Base-by-base conservation (phyloP, 75 land plant species). In the Picea sitchensis region DNA sequence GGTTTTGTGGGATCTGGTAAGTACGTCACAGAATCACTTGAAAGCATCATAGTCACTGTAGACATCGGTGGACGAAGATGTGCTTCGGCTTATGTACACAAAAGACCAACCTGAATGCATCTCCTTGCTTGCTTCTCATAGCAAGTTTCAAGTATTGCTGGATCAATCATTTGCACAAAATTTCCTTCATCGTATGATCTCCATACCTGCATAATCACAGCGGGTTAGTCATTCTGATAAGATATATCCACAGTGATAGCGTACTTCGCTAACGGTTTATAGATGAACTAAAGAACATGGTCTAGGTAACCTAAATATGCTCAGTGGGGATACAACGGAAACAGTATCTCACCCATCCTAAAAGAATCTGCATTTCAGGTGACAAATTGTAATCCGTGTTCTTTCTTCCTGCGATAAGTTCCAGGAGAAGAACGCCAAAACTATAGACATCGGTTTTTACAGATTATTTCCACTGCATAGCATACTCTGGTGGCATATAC, bases 21-120 rank as follows among this genome's bases (percentile, higher is more conserved):
- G 54, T 6, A 7, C 31, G 61, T 14, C 0, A 67, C 54, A 18
- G 77, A 79, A 1, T 86, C 75, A 51, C 80, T 90, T 18, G 77
- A 79, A 15, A 90, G 71, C 89, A 81, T 84, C 57, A 65, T 61
- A 3, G 79, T 75, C 3, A 90, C 83, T 0, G 31, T 58, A 8
- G 80, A 79, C 78, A 90, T 86, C 9, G 57, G 77, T 12, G 89
- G 91, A 41, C 89, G 71, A 34, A 81, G 81, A 4, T 3, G 44
- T 13, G 89, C 41, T 20, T 21, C n/a, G 20, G 79, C 87, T 81
- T 90, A 89, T 7, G 85, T 86, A 47, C 89, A 90, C 20, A 90
- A 41, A 0, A 90, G 73, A 17, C 87, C 89, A 1, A 90, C 36
- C 3, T 85, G 87, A 12, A 87, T 79, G 72, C 84, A 82, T 21